These are phyloP conservation scores for Acanthamoeba sp. DNA, from an alignment of 208 protist species.

Conservation along the genomic window DNA sequence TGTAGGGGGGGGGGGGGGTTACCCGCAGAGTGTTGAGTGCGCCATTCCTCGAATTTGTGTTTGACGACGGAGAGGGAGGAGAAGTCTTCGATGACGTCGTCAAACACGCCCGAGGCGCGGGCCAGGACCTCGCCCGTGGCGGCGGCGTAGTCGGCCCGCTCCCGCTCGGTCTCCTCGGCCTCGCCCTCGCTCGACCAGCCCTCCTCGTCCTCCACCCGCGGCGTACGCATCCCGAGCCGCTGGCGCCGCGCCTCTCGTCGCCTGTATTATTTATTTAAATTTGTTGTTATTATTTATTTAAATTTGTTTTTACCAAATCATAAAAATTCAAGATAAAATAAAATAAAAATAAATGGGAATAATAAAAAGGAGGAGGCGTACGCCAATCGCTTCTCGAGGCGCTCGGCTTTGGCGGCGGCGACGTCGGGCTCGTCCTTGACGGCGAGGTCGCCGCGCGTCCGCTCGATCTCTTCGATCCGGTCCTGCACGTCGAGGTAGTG, in stretches of 20 bases:
- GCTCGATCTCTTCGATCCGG: slow-evolving; percentile 44
- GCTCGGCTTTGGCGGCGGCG: neutral
- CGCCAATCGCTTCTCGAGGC: neutral
- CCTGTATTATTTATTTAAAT: neutral
- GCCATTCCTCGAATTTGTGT: slow-evolving; percentile 28
- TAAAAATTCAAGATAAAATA: neutral
- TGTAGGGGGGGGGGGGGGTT: neutral
- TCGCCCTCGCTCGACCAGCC: slow-evolving; percentile 66
- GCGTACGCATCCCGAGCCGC: neutral
- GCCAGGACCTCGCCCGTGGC: neutral
- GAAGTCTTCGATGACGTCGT: slow-evolving; percentile 27
- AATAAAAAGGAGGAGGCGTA: neutral
- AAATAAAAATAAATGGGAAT: neutral
- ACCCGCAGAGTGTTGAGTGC: slow-evolving; percentile 3
- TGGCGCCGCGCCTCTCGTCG: neutral
- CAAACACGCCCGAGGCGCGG: neutral
- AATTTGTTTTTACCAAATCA: too few species aligned
- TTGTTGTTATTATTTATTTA: neutral
- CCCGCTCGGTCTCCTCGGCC: slow-evolving; percentile 2
- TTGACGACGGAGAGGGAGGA: neutral
- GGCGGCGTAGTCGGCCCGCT: neutral
- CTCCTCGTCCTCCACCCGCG: slow-evolving; percentile 57
- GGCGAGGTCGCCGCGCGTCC: neutral
- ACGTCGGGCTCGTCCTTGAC: slow-evolving; percentile 5
- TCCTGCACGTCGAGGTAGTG: slow-evolving; percentile 57